Base-by-base conservation (phyloP, 176 grass and related monocot genomes). In the Aegilops sharonensis region DNA sequence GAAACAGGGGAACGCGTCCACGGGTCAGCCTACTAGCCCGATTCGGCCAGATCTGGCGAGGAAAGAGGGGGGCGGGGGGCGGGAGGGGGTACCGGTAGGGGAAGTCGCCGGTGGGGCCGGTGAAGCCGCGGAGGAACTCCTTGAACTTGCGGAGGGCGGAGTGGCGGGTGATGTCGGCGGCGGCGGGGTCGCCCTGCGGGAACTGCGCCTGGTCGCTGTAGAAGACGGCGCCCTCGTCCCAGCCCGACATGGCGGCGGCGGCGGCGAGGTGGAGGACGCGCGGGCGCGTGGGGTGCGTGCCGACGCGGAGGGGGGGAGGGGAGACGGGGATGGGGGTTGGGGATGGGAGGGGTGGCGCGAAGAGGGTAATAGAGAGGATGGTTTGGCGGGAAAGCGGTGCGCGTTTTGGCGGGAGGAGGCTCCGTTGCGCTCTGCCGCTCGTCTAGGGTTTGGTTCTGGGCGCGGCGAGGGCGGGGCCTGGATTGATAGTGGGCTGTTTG, bases 191-290 rank as follows among this genome's bases (percentile, higher is more conserved):
- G 82, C 92, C 95, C 67, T 78, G 91, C 7, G 94, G 94, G 72
- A 95, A 98, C 77, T 98, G 94, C 35, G 97, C 97, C 92, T 98
- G 97, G 77, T 98, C 97, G 67, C 97, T 98, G 90, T 95, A 98
- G 87, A 94, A 98, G 56, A 98, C 97, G 70, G 97, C 97, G 30
- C 97, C 94, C 90, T 98, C 97, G 71, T 98, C 97, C 97, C 97
- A 98, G 5, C 94, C 97, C 52, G 97, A 98, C 97, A 98, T 98
- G 72, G 68, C 31, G 59, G 64, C 61, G 9, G 71, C 2, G 39
- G 67, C 11, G 69, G 42, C 1, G 32, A 9, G 27, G 11, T 64
- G 48, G 39, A 14, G 37, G 37, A 43, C 48, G 54, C 31, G 47
- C 36, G 50, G 61, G 47, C 34, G 84, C 32, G 74, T 34, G 20